phyloP scores from a whole-genome alignment of 1,284 basidiomycete species.

The Cystobasidium pallidum region DNA sequence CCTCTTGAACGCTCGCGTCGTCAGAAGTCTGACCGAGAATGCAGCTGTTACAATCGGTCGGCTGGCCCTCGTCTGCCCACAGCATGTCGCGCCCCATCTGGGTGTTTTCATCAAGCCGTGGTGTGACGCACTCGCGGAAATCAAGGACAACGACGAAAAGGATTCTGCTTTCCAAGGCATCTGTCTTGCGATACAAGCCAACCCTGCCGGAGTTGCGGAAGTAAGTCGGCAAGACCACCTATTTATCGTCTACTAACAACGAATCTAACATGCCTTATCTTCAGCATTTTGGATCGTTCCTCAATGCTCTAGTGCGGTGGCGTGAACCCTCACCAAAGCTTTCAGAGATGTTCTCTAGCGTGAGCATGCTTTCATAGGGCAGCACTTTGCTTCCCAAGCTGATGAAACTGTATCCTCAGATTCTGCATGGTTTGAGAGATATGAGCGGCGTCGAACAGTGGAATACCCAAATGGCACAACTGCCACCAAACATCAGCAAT shows the following conservation, averaged over 20 bases:
- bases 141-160: conserved; percentile 99
- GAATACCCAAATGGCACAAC: conserved; percentile 72
- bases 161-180: conserved; percentile 98
- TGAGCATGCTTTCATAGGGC: conserved; percentile 46
- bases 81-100: conserved; percentile 84
- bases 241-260: neutral
- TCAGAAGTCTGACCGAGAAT: conserved; percentile 93
- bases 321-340: conserved; percentile 82
- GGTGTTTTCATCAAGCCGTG: conserved; percentile 90
- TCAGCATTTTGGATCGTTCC: conserved; percentile 90
- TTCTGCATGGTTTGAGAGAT: conserved; percentile 80
- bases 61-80: conserved; percentile 88
- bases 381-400: neutral
- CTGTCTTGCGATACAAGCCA: conserved; percentile 91
- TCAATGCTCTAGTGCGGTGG: conserved; percentile 95
- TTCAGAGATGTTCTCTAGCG: conserved; percentile 81
- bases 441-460: conserved; percentile 74
- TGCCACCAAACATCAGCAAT: conserved; percentile 77
- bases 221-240: conserved; percentile 58
- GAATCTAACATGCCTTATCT: conserved; percentile 30
- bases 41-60: conserved; percentile 99
- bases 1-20: conserved; percentile 83
- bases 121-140: conserved; percentile 88
- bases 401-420: conserved; percentile 57
- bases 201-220: conserved; percentile 86